Evolutionary conservation across 2,329 filamentous ascomycete genomes (phyloP), one percentile per base, ranked within the genome.

Genomic region (Sordariomycetes sp.): DNA sequence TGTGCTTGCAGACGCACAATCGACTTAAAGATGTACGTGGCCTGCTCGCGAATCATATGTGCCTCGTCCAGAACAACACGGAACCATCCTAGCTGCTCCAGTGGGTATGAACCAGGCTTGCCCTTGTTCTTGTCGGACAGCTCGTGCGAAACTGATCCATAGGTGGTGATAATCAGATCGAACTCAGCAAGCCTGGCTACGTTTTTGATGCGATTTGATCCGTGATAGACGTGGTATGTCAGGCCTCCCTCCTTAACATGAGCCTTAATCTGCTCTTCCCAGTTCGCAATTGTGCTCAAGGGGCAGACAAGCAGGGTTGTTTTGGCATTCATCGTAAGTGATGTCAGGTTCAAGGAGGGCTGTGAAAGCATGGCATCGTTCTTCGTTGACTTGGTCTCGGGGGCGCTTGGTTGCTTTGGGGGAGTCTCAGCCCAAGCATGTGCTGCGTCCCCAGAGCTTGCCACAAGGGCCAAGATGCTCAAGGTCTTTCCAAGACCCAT

Each of bases 1-100:
- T 84, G 74, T 3, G 87, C 85, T 39, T 83, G 72, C 3, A 96
- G 66, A 15, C 76, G 73, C 43, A 86, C 88, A 15, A 92, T 85
- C 4, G 86, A 85, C 53, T 88, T 86, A 35, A 87, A 93, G 45
- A 90, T 82, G 26, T 83, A 66, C 1, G 87, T 90, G 4, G 69
- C 74, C 42, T 85, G 81, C 46, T 93, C 90, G 18, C 92, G 84
- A 43, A 98, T 96, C 57, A 84, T 84, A 54, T 98, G 92, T 1
- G 88, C 92, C 58, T 98, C 90, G 43, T 96, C 90, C 2, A 96
- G 71, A 2, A 95, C 86, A 35, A 96, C 83, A 15, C 90, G 82
- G 54, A 94, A 95, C 84, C 88, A 94, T 40, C 86, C 85, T 39
- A 94, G 75, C 45, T 82, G 78, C 35, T 81, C 75, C 24, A 95